Evolutionary conservation across 225 moss, liverwort and hornwort genomes (phyloP).

Genomic region (Anthoceros angustus): DNA sequence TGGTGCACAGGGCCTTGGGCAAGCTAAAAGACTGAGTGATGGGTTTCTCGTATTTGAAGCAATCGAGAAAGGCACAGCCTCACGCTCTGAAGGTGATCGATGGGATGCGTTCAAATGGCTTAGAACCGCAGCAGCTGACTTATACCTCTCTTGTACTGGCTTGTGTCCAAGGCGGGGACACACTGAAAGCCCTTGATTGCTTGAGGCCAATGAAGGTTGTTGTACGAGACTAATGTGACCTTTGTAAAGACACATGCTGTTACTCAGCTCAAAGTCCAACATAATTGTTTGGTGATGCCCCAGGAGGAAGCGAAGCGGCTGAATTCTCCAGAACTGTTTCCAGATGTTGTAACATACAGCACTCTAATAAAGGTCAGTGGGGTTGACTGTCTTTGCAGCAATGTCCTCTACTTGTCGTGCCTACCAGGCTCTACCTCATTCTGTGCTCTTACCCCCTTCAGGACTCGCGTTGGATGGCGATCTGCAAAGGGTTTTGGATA

Average conservation of each 20-base stretch:
- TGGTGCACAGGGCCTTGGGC: conserved; percentile 56
- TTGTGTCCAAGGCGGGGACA: conserved; percentile 67
- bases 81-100: conserved; percentile 75
- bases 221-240: background rate
- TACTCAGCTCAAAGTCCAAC: background rate
- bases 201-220: conserved; percentile 71
- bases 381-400: too few species aligned
- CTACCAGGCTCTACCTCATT: too few species aligned
- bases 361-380: conserved; percentile 66
- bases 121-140: conserved; percentile 73
- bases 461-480: conserved; percentile 51
- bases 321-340: conserved; percentile 64
- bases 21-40: conserved; percentile 72
- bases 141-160: conserved; percentile 80
- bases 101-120: conserved; percentile 65
- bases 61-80: conserved; percentile 62
- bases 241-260: background rate
- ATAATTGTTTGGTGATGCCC: background rate
- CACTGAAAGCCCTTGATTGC: conserved; percentile 40
- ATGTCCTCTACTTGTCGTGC: background rate
- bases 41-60: conserved; percentile 73
- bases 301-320: conserved; percentile 75
- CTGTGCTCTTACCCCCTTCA: conserved; percentile 15
- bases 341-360: conserved; percentile 87
- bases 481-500: conserved; percentile 28